Percentiles rank a stretch among this genome's conserved stretches.
These are phyloP conservation scores for Trypanosoma congolense DNA, from an alignment of 208 protist species.

Conservation along the genomic window DNA sequence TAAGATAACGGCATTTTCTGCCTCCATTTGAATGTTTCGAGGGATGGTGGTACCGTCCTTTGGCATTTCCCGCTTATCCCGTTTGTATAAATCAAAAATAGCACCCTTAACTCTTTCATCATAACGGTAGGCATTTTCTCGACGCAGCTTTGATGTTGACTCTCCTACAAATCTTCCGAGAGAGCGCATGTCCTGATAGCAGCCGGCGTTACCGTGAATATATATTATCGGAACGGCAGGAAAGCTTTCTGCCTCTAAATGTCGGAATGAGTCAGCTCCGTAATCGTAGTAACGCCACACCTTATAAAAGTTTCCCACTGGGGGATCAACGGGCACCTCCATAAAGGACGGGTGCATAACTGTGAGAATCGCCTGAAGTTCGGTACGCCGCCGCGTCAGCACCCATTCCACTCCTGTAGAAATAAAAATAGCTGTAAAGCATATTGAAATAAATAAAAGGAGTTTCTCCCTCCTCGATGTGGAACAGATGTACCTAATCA, in stretches of 20 bases:
- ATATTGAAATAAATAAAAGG: slow-evolving; percentile 23
- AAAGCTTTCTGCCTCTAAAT: slow-evolving; percentile 18
- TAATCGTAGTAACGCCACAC: slow-evolving; percentile 67
- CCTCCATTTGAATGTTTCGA: slow-evolving; percentile 26
- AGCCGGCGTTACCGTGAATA: slow-evolving; percentile 78
- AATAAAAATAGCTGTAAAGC: slow-evolving; percentile 22
- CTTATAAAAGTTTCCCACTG: slow-evolving; percentile 45
- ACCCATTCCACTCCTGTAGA: slow-evolving; percentile 46
- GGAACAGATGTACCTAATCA: not conserved
- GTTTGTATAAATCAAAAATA: slow-evolving; percentile 20
- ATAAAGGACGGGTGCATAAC: slow-evolving; percentile 46
- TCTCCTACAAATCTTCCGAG: slow-evolving; percentile 67
- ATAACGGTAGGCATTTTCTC: slow-evolving; percentile 22
- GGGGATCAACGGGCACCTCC: slow-evolving; percentile 27
- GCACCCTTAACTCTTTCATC: slow-evolving; percentile 34
- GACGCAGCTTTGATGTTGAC: slow-evolving; percentile 41
- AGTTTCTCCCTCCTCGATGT: not conserved
- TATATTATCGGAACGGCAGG: slow-evolving; percentile 60
- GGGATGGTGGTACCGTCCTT: slow-evolving; percentile 33
- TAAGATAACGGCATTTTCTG: slow-evolving; percentile 32
- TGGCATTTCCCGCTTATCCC: slow-evolving; percentile 10
- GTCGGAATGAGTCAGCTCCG: slow-evolving; percentile 41
- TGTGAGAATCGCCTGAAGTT: slow-evolving; percentile 45
- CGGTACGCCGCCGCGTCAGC: slow-evolving; percentile 33
- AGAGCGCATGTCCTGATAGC: slow-evolving; percentile 66